Evolutionary conservation across 495 filamentous ascomycete species (phyloP), one percentile per base, ranked within the genome.

Genomic region (Aspergillus indologenus): DNA sequence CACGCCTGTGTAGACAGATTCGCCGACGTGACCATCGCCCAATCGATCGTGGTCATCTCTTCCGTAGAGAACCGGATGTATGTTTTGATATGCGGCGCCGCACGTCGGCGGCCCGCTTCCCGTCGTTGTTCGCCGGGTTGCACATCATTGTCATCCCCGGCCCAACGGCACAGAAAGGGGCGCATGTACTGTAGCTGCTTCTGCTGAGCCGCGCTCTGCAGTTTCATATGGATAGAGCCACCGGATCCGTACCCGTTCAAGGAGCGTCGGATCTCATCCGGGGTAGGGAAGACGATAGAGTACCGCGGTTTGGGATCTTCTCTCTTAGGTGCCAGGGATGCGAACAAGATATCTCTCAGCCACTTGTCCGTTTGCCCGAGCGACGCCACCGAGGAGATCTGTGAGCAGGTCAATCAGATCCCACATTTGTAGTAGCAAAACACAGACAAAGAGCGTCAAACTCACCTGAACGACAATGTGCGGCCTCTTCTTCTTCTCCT

Each of bases 1-100:
- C 92, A 96, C 0, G 92, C 92, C 67, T 96, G 92, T 56, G 85
- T 95, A 0, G 89, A 93, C 4, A 96, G 71, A 63, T 96, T 96
- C 15, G 92, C 91, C 9, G 89, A 91, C 1, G 90, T 92, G 7
- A 94, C 66, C 63, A 96, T 81, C 19, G 90, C 91, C 92, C 92
- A 96, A 64, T 93, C 90, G 42, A 96, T 90, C 0, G 60, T 69
- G 1, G 71, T 71, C 60, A 78, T 75, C 1, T 59, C 64, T 7
- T 67, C 48, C 26, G 60, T 42, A 54, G 77, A 66, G 65, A 87
- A 95, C 5, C 90, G 84, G 48, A 93, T 85, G 57, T 94, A 96
- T 0, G 91, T 96, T 69, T 96, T 96, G 62, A 96, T 89, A 66
- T 96, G 92, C 0, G 92, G 92, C 3, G 92, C 91, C 4, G 91